A percentile compares a stretch with the other conserved stretches of the same genome.
Evolutionary conservation across 139 green algal species (phyloP).

Genomic region (Micractinium conductrix): DNA sequence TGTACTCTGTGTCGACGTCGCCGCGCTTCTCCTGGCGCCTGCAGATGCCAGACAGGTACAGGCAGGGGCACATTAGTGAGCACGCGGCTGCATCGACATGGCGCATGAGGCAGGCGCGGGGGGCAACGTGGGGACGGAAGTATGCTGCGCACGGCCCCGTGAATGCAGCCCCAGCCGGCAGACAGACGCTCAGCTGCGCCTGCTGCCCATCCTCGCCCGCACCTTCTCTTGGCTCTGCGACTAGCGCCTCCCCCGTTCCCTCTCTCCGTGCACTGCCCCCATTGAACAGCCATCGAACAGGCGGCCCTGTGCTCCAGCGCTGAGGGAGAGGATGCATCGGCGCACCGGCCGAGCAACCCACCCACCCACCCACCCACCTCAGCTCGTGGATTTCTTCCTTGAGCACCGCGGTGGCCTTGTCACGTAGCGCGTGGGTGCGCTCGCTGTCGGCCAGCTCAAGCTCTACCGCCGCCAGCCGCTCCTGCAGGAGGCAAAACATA

Average conservation of each 20-base stretch:
- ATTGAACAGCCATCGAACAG: too few relatives aligned
- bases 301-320: too few relatives aligned
- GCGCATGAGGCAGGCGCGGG: background rate
- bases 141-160: too few relatives aligned
- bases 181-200: too few relatives aligned
- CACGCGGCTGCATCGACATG: background rate
- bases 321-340: too few relatives aligned
- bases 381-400: conserved; percentile 65
- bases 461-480: conserved; percentile 2
- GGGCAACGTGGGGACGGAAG: too few relatives aligned
- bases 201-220: background rate
- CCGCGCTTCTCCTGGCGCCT: conserved; percentile 38
- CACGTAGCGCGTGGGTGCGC: conserved; percentile 56
- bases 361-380: background rate
- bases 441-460: conserved; percentile 41
- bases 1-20: conserved; percentile 50
- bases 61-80: background rate
- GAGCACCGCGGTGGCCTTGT: conserved; percentile 51
- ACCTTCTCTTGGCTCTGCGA: too few relatives aligned
- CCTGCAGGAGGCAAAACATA: background rate
- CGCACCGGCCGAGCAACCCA: too few relatives aligned
- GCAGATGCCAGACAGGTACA: background rate
- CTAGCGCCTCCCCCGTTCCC: too few relatives aligned
- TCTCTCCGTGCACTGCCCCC: too few relatives aligned
- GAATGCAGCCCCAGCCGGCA: too few relatives aligned